Base-by-base conservation (phyloP, 169 alveolate genomes). In the Plasmodium vivax region DNA sequence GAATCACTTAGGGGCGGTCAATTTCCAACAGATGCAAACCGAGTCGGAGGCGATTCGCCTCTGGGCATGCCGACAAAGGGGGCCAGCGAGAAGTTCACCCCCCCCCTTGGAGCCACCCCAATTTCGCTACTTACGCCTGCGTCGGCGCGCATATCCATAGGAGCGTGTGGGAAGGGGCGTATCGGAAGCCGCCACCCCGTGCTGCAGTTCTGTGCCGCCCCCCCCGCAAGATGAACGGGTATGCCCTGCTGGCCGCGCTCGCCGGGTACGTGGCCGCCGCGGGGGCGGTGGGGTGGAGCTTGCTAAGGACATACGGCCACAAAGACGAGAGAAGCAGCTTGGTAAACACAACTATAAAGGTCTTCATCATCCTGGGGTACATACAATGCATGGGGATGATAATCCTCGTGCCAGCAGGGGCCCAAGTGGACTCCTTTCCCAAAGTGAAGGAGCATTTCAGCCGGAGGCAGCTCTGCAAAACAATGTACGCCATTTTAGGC, bases 331-430 rank as follows among this genome's bases (percentile, higher is more conserved):
- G 47, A 23, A 80, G 62, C n/a, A 54, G 41, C 3, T 34, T 56
- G 27, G 5, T 77, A 23, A 58, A 79, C 8, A n/a, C 19, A 32
- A 23, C 47, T n/a, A 41, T 73, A 23, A 88, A 80, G 41, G 73
- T 79, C n/a, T 4, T 88, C 83, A 80, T 88, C 34, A 62, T 88
- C 30, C 45, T 88, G 34, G 94, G 94, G 72, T 88, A 54, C 72
- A 34, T 88, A 43, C 43, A 79, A 34, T 58, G 91, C 82, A 79
- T 85, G 94, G 54, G 38, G 47, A 32, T 80, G 51, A 41, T 80
- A 79, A n/a, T 88, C 7, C 47, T 88, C 62, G 36, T 88, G 30
- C 94, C 94, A 38, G 54, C 82, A 23, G 94, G 58, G 30, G 47
- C 68, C 72, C 83, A 77, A 43, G 68, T 41, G 3, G 83, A 79